phyloP scores from a whole-genome alignment of 805 yeast genomes.

The Cyberlindnera subsufficiens region DNA sequence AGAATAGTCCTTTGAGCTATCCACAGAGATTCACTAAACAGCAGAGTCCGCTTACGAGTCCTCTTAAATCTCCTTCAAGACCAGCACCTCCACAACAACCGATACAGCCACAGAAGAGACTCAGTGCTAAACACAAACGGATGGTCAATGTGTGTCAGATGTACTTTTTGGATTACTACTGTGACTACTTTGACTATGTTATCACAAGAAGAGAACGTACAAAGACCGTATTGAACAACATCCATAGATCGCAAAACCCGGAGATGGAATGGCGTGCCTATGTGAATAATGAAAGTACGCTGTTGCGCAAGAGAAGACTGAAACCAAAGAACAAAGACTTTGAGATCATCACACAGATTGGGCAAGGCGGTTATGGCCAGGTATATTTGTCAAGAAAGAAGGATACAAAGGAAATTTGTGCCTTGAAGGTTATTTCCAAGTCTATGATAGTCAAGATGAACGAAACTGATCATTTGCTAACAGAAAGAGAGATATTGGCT shows the following conservation, averaged over 20 bases:
- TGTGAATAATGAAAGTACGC: constrained; percentile 76
- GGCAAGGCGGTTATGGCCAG: constrained; percentile 99
- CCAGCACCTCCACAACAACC: background rate
- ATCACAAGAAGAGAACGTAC: constrained; percentile 80
- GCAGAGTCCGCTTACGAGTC: constrained; percentile 4
- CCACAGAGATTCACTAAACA: constrained; percentile 14
- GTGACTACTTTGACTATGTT: constrained; percentile 92
- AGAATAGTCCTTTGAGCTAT: constrained; percentile 28
- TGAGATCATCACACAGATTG: constrained; percentile 95
- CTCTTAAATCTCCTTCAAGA: constrained; percentile 8
- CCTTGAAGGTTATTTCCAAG: constrained; percentile 86
- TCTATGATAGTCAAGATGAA: constrained; percentile 80
- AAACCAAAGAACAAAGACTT: constrained; percentile 94
- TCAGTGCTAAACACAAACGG: constrained; percentile 60
- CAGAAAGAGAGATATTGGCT: constrained; percentile 96
- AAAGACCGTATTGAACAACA: constrained; percentile 57
- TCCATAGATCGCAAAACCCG: constrained; percentile 33
- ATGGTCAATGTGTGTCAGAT: constrained; percentile 87
- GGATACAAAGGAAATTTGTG: constrained; percentile 93
- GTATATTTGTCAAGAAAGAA: constrained; percentile 93
- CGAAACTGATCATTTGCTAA: constrained; percentile 91
- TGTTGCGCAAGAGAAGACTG: constrained; percentile 79
- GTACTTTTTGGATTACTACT: constrained; percentile 91
- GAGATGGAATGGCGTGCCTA: constrained; percentile 67
- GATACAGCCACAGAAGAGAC: constrained; percentile 4